Base-by-base conservation (phyloP, 179 eudicot species). In the Carnegiea gigantea region DNA sequence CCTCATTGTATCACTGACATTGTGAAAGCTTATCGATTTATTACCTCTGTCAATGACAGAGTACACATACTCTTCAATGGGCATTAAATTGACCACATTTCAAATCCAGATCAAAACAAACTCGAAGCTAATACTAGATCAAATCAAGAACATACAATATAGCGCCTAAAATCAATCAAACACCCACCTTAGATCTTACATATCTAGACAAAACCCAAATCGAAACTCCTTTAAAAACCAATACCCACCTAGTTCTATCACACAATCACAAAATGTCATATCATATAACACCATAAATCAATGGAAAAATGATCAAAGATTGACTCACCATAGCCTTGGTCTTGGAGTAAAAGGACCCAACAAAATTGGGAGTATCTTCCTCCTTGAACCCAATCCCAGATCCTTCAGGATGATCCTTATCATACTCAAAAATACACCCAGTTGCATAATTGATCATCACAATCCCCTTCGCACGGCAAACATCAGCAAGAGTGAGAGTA, bases 341-440 rank as follows among this genome's bases (percentile, higher is more conserved):
- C 89, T 87, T 87, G 65, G 89, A 87, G 26, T 87, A 87, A 68
- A 70, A 87, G 28, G 86, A 83, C 8, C 89, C 89, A 24, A 85
- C 43, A 84, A 86, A 86, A 38, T 86, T 86, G 1, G 89, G 87
- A 28, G 85, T 72, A 79, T 86, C 89, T 38, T 79, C 85, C 38
- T 87, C 89, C 84, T 80, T 82, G 48, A 87, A 87, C 64, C 89
- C 89, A 64, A 87, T 51, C 65, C 89, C 89, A 23, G 89, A 85
- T 1, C 84, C 81, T 24, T 78, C 59, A 24, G 81, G 83, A 23
- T 87, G 89, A 2, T 36, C 57, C 51, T 59, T 54, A 88, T 88
- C 90, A 74, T 88, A 88, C 87, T 88, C 90, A 77, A 88, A 88
- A 26, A 88, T 88, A 80, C 90, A 88, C 1, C 89, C 89, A 24